Conservation (phyloP, 1,139 yeast species). For the Lodderomyces pseudojiufengensis region DNA sequence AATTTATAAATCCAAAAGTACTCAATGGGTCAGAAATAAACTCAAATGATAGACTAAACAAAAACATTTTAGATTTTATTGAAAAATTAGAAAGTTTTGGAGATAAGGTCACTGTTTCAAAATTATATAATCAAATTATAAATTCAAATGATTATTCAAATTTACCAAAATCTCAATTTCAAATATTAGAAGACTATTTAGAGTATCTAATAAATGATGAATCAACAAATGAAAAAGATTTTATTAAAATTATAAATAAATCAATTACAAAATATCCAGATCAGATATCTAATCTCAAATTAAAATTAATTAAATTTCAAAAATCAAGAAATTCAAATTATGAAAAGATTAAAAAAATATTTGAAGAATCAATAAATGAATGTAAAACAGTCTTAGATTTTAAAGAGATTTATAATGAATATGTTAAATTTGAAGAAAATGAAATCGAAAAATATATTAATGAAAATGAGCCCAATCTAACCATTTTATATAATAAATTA, state of each 20-base stretch:
- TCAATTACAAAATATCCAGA: slow-evolving; percentile 51
- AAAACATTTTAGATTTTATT: slow-evolving; percentile 19
- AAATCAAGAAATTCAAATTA: slow-evolving; percentile 32
- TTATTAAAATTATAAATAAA: slow-evolving; percentile 8
- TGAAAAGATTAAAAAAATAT: slow-evolving; percentile 45
- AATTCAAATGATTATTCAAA: slow-evolving; percentile 14
- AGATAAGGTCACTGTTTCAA: slow-evolving; percentile 15
- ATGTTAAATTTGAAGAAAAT: slow-evolving; percentile 60
- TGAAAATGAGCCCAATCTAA: slow-evolving; percentile 17
- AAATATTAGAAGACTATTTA: slow-evolving; percentile 46
- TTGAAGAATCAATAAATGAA: slow-evolving; percentile 43
- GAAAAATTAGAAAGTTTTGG: slow-evolving; percentile 24
- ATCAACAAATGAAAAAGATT: background rate
- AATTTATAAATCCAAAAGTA: slow-evolving; percentile 19
- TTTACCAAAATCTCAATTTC: slow-evolving; percentile 16
- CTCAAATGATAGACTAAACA: slow-evolving; percentile 1
- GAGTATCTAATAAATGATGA: slow-evolving; percentile 31
- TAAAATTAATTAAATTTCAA: slow-evolving; percentile 49
- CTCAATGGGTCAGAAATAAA: slow-evolving; percentile 5
- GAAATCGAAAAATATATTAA: slow-evolving; percentile 9
- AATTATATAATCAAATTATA: slow-evolving; percentile 16
- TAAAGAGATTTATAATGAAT: slow-evolving; percentile 59
- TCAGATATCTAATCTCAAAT: slow-evolving; percentile 50
- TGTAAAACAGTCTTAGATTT: slow-evolving; percentile 61
- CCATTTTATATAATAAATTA: slow-evolving; percentile 41